Evolutionary conservation across 73 alveolate genomes (phyloP).

Genomic region (Paramecium sexaurelia): DNA sequence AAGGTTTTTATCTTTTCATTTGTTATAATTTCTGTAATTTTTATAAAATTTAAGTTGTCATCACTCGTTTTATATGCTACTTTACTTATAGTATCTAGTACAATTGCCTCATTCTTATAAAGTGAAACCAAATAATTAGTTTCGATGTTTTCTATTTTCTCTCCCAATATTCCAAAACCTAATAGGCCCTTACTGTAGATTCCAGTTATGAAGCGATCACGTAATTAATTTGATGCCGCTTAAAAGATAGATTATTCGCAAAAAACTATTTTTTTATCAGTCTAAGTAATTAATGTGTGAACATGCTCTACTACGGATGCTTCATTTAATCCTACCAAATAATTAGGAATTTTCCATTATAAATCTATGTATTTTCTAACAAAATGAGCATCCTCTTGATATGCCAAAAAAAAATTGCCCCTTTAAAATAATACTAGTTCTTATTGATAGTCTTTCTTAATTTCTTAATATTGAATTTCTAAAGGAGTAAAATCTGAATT

Average conservation of each 20-base stretch:
- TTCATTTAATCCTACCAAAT: not conserved
- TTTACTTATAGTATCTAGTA: constrained; percentile 1
- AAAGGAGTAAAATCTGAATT: not conserved
- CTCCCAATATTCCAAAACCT: constrained; percentile 39
- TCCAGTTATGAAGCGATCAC: constrained; percentile 19
- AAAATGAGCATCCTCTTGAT: constrained; percentile 30
- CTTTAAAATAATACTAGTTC: constrained; percentile 19
- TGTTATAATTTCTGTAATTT: constrained; percentile 42
- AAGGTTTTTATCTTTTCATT: not conserved
- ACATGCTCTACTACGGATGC: not conserved
- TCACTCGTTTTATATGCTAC: not conserved
- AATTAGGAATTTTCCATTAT: not conserved
- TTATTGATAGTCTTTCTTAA: not conserved
- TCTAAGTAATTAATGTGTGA: not conserved
- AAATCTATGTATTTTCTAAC: not conserved
- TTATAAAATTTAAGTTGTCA: not conserved
- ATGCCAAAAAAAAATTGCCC: constrained; percentile 44
- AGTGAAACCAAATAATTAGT: not conserved
- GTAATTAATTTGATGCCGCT: not conserved
- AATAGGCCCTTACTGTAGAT: constrained; percentile 22
- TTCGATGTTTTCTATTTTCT: not conserved
- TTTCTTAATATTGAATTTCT: not conserved
- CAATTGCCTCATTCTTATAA: not conserved
- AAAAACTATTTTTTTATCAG: constrained; percentile 7
- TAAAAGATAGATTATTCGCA: constrained; percentile 19